These are phyloP conservation scores for Candida golubevii DNA, from an alignment of 805 yeast species.

Conservation along the genomic window DNA sequence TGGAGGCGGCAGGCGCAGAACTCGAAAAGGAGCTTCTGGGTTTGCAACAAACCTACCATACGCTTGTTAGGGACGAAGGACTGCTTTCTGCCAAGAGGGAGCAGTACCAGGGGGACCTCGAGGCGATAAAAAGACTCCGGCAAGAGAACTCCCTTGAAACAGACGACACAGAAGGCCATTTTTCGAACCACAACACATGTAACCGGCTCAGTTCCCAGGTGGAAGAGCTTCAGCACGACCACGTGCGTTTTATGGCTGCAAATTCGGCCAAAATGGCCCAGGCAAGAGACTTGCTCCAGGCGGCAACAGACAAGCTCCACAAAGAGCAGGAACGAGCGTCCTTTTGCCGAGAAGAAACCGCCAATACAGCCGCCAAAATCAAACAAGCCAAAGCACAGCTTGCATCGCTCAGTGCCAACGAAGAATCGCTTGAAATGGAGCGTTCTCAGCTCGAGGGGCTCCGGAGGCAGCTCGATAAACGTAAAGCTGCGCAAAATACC, in stretches of 20 bases:
- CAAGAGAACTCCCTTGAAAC: neutral
- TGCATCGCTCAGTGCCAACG: constrained; percentile 35
- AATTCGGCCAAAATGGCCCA: constrained; percentile 1
- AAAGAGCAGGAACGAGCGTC: constrained; percentile 41
- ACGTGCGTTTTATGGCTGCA: neutral
- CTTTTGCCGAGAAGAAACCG: constrained; percentile 41
- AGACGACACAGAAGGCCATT: neutral
- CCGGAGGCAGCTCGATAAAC: constrained; percentile 28
- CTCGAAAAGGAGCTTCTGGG: constrained; percentile 19
- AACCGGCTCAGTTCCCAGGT: neutral
- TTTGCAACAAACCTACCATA: constrained; percentile 23
- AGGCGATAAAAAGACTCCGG: neutral
- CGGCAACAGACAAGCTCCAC: constrained; percentile 21
- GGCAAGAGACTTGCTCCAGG: constrained; percentile 11
- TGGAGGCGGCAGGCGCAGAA: constrained; percentile 1
- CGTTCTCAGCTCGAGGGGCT: constrained; percentile 38
- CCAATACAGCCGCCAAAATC: constrained; percentile 31
- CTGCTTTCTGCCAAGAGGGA: constrained; percentile 44
- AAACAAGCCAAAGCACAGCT: constrained; percentile 36
- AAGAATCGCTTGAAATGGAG: constrained; percentile 45
- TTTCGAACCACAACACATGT: neutral
- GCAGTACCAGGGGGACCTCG: constrained; percentile 23
- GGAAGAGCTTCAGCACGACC: neutral
- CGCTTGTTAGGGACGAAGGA: constrained; percentile 44
- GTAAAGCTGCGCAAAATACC: constrained; percentile 21